Evolutionary conservation across 345 rosid genomes (phyloP), one percentile per base, ranked within the genome.

Genomic region (Bruguiera gymnorhiza): DNA sequence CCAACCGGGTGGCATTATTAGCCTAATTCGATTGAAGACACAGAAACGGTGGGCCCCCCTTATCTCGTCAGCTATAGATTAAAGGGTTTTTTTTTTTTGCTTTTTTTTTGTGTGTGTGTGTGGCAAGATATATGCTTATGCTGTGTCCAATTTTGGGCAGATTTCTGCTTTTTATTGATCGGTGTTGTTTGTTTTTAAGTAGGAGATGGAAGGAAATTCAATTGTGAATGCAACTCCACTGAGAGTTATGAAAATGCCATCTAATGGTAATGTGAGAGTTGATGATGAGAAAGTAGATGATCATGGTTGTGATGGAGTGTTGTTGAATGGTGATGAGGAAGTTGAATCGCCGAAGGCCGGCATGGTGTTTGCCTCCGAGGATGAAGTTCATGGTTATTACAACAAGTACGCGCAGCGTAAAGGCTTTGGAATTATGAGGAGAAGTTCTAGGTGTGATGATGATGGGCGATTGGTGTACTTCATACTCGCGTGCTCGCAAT

Each of bases 401-500:
- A 32, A 32, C 32, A 60, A 30, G 63, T 60, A 60, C n/a, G 63
- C 39, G 1, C 39, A 60, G 2, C 63, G 39, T 5, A 36, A 30
- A 60, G 63, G 63, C 23, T 60, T 60, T 30, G 63, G 63, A 30
- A 60, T 60, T 6, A 60, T 60, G 63, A 19, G 46, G 5, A 32
- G 63, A 60, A 60, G 63, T 31, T 60, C 63, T 16, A 60, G 63
- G 63, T 60, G 43, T 31, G 63, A 60, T 60, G 63, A 60, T 18
- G 63, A 19, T 31, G 63, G 63, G 15, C 63, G 63, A 60, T 32
- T 60, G 6, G 32, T n/a, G 9, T 60, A 29, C 34, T 27, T 60
- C 20, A 36, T 60, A 16, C 63, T 60, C 18, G 31, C 63, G 0
- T 60, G 63, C 46, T 60, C 63, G 2, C 63, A 31, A 18, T 60